A percentile compares a stretch with the other conserved stretches of the same genome.
Conservation (phyloP, 2,329 filamentous ascomycete genomes). For the Penicillium rolfsii region DNA sequence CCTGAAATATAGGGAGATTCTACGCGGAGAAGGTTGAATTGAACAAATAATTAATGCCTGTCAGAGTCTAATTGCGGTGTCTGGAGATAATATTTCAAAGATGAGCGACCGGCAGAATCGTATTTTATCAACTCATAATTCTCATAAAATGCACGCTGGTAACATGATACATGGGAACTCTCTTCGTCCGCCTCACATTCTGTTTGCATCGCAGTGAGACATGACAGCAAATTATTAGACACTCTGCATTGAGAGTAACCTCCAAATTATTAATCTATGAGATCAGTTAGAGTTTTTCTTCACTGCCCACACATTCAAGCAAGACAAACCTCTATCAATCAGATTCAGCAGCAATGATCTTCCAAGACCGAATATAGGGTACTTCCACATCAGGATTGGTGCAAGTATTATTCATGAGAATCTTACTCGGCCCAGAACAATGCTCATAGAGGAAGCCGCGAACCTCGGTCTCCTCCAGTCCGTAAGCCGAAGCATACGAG, state of each 20-base stretch:
- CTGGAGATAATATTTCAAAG: background rate
- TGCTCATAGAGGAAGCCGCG: slow-evolving; percentile 12
- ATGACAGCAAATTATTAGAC: background rate
- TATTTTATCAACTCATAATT: background rate
- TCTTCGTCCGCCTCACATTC: background rate
- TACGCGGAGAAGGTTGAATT: no score
- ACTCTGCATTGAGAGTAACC: no score
- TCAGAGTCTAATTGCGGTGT: background rate
- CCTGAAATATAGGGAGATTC: background rate
- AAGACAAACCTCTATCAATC: background rate
- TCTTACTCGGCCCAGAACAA: slow-evolving; percentile 11
- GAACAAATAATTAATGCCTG: background rate
- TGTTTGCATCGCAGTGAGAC: background rate
- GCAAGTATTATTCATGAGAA: slow-evolving; percentile 11
- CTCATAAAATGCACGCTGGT: background rate
- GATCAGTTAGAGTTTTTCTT: background rate
- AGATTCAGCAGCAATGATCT: background rate
- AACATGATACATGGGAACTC: background rate
- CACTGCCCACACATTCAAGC: background rate
- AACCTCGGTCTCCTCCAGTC: slow-evolving; percentile 2
- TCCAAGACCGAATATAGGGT: slow-evolving; percentile 15
- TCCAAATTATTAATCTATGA: background rate
- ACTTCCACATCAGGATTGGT: slow-evolving; percentile 13
- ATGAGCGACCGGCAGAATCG: background rate
- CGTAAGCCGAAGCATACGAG: slow-evolving; percentile 1